Conservation (phyloP, 805 yeast genomes). For the Hemisphaericaspora nanyangensis region DNA sequence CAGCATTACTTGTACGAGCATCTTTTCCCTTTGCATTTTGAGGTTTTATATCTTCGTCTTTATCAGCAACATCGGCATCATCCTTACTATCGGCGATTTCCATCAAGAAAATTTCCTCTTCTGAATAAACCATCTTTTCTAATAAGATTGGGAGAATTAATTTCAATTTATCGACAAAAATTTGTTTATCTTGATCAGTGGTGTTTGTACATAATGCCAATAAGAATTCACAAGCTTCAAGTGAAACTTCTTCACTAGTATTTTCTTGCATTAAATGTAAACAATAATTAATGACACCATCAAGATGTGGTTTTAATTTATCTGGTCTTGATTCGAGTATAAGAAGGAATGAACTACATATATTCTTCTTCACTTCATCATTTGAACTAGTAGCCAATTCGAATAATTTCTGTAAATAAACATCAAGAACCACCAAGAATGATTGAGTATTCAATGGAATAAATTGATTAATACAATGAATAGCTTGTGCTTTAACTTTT, state of each 20-base stretch:
- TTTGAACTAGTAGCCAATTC: constrained; percentile 60
- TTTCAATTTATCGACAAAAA: constrained; percentile 49
- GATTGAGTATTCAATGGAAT: constrained; percentile 67
- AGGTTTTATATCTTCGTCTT: constrained; percentile 85
- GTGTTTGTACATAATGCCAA: constrained; percentile 70
- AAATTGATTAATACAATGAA: constrained; percentile 74
- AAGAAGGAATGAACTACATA: constrained; percentile 71
- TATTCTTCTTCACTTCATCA: constrained; percentile 61
- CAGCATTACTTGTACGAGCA: constrained; percentile 20
- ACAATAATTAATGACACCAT: constrained; percentile 83
- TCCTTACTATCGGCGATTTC: constrained; percentile 66
- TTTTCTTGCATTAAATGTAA: constrained; percentile 66
- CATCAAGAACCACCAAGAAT: constrained; percentile 61
- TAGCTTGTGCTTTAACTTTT: constrained; percentile 55
- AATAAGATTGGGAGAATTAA: constrained; percentile 73
- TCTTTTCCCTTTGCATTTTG: constrained; percentile 64
- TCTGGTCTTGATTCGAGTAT: constrained; percentile 78
- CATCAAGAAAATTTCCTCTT: constrained; percentile 67
- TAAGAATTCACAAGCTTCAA: constrained; percentile 92
- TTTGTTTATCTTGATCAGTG: constrained; percentile 30
- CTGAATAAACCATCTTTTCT: constrained; percentile 82
- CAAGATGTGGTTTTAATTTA: constrained; percentile 71
- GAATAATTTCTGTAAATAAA: constrained; percentile 61
- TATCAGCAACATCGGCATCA: constrained; percentile 74
- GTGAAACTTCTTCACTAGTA: constrained; percentile 66